Evolutionary conservation across 768 basidiomycete species (phyloP).

Genomic region (Xerocomus brunneocitrinus): DNA sequence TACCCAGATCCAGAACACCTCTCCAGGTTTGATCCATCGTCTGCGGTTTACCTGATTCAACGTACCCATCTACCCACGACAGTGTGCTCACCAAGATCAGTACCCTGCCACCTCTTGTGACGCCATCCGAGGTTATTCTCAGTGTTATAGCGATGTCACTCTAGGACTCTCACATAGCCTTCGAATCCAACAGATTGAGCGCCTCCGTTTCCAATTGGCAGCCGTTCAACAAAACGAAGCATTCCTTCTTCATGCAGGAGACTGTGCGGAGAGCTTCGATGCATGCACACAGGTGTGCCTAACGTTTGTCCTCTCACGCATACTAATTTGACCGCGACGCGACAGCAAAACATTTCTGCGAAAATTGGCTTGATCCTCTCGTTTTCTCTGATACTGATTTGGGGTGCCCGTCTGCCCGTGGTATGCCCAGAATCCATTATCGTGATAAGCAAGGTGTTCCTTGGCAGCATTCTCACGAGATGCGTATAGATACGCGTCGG

Average conservation of each 20-base stretch:
- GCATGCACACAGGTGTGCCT: conserved; percentile 75
- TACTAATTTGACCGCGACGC: conserved; percentile 1
- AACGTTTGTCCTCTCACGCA: conserved; percentile 7
- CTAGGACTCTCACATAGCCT: conserved; percentile 26
- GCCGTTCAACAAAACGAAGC: conserved; percentile 84
- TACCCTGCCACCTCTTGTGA: conserved; percentile 84
- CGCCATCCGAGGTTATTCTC: conserved; percentile 79
- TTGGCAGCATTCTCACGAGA: conserved; percentile 4
- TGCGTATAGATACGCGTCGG: conserved; percentile 65
- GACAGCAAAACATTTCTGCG: conserved; percentile 77
- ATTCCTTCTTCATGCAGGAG: conserved; percentile 94
- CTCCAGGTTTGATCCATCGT: conserved; percentile 39
- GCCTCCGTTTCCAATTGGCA: conserved; percentile 72
- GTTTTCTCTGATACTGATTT: conserved; percentile 91
- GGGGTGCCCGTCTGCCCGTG: conserved; percentile 91
- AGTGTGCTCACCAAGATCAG: conserved; percentile 79
- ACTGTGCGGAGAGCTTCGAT: conserved; percentile 95
- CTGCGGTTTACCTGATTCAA: neutral
- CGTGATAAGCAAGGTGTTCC: neutral
- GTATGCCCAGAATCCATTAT: conserved; percentile 41
- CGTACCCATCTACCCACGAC: neutral
- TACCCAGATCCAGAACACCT: conserved; percentile 66
- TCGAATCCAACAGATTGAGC: conserved; percentile 56
- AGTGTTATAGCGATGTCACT: neutral
- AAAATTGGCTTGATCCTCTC: conserved; percentile 91